These are phyloP conservation scores for Psilocybe sp. DNA, from an alignment of 768 basidiomycete species.

Conservation along the genomic window DNA sequence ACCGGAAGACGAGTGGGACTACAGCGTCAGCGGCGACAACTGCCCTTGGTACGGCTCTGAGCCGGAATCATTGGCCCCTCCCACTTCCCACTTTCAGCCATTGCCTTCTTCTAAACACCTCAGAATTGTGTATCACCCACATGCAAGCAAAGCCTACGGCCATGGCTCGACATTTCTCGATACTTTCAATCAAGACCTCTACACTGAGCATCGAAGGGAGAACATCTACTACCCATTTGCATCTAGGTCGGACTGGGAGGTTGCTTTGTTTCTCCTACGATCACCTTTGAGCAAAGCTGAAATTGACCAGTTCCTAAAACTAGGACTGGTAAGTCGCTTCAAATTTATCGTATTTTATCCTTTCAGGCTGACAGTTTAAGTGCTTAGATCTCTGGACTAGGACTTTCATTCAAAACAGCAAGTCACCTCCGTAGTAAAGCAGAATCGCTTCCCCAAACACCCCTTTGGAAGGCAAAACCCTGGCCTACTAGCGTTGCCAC, in stretches of 20 bases:
- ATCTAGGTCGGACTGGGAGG: constrained; percentile 27
- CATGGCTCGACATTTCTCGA: constrained; percentile 28
- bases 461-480: constrained; percentile 18
- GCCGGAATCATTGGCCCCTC: too few relatives aligned
- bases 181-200: constrained; percentile 20
- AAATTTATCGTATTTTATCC: neutral
- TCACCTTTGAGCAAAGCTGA: constrained; percentile 26
- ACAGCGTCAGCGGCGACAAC: too few relatives aligned
- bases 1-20: too few relatives aligned
- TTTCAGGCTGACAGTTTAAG: neutral
- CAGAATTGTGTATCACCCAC: too few relatives aligned
- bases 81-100: too few relatives aligned
- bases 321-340: constrained; percentile 22
- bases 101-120: too few relatives aligned
- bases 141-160: too few relatives aligned
- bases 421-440: constrained; percentile 22
- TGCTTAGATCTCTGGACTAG: constrained; percentile 12
- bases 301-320: constrained; percentile 23
- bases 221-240: constrained; percentile 31
- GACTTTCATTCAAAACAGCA: constrained; percentile 22
- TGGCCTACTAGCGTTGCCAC: constrained; percentile 11
- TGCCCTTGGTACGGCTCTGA: too few relatives aligned
- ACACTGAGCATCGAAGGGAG: constrained; percentile 10
- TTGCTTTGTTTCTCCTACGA: constrained; percentile 23
- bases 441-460: constrained; percentile 25